These are phyloP conservation scores for Heterobasidion occidentale DNA, from an alignment of 1,284 basidiomycete genomes.

Conservation along the genomic window DNA sequence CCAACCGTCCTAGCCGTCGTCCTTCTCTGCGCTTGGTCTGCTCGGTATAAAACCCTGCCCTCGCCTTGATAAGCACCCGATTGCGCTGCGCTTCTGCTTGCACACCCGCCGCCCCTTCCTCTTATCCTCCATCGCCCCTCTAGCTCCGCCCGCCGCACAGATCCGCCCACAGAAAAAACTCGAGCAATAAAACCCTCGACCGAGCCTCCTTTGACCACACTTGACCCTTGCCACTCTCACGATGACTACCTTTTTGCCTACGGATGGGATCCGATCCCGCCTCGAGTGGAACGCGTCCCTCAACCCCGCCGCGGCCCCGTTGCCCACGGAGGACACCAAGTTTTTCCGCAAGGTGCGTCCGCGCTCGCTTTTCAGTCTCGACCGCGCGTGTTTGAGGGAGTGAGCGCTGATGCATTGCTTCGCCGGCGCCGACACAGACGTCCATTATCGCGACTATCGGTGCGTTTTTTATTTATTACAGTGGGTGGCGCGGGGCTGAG, in stretches of 20 bases:
- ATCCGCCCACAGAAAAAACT: neutral
- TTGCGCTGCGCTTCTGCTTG: neutral
- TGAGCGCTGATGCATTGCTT: neutral
- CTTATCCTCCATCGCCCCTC: neutral
- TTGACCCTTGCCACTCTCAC: conserved; percentile 1
- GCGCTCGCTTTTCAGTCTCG: conserved; percentile 1
- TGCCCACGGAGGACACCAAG: conserved; percentile 72
- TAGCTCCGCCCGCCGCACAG: neutral
- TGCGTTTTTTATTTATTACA: conserved; percentile 21
- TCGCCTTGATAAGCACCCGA: neutral
- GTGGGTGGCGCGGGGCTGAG: neutral
- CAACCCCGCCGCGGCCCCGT: conserved; percentile 60
- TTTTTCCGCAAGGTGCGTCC: conserved; percentile 78
- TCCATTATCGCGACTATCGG: conserved; percentile 97
- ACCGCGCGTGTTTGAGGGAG: neutral
- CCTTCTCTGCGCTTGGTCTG: too few species aligned
- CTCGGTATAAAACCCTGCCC: neutral
- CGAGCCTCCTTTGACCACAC: too few species aligned
- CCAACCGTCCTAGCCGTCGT: too few species aligned
- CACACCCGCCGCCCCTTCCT: neutral
- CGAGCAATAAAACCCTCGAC: neutral
- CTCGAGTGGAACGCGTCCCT: conserved; percentile 88
- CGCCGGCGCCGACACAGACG: conserved; percentile 45
- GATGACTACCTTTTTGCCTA: conserved; percentile 15
- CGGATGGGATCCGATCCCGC: conserved; percentile 64